Evolutionary conservation across 306 rosid genomes (phyloP).

Genomic region (Mimosa bimucronata): DNA sequence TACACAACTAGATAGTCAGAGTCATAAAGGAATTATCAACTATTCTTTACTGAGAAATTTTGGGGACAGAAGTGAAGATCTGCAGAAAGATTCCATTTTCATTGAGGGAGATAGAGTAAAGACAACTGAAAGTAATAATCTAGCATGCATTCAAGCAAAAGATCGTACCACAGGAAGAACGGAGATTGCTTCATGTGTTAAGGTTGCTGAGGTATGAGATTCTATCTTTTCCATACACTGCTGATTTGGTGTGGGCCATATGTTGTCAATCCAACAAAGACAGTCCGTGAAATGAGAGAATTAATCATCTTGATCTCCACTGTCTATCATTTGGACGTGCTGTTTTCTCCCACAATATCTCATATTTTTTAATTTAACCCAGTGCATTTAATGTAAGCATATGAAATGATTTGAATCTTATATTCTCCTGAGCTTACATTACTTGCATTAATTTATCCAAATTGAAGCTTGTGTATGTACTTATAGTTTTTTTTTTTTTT

Average conservation of each 20-base stretch:
- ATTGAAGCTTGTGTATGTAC: neutral
- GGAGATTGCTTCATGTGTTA: constrained; percentile 89
- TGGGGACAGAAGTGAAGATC: constrained; percentile 57
- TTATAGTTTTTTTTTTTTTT: too few relatives aligned
- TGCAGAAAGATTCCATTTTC: constrained; percentile 68
- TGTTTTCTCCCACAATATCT: constrained; percentile 4
- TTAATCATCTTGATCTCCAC: neutral
- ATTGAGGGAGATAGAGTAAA: constrained; percentile 76
- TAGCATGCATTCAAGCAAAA: constrained; percentile 92
- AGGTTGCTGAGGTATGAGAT: constrained; percentile 78
- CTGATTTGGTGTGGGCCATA: constrained; percentile 7
- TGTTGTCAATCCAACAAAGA: constrained; percentile 23
- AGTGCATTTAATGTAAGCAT: neutral
- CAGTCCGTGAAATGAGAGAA: neutral
- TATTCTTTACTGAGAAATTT: constrained; percentile 66
- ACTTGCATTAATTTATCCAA: neutral
- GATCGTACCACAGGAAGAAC: constrained; percentile 76
- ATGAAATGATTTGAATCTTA: constrained; percentile 25
- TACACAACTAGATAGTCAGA: constrained; percentile 50
- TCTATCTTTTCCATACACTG: constrained; percentile 16
- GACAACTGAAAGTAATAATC: constrained; percentile 68
- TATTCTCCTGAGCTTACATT: neutral
- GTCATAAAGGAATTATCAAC: constrained; percentile 61
- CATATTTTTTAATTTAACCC: neutral
- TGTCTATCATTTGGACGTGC: constrained; percentile 4